Base-by-base conservation (phyloP, 1,139 yeast species). In the Saccharomyces pastorianus region DNA sequence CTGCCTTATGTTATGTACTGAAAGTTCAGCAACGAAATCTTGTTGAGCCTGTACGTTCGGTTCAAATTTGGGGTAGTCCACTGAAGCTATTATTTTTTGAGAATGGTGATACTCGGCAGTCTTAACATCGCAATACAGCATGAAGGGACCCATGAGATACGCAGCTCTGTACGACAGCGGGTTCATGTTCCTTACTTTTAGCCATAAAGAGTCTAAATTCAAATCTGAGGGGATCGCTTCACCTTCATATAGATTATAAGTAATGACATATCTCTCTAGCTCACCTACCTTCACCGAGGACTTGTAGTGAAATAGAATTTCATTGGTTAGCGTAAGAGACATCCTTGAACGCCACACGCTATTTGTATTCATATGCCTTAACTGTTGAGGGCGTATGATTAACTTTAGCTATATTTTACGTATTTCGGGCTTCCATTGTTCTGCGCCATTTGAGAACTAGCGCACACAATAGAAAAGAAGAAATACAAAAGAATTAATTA, bases 111-210 rank as follows among this genome's bases (percentile, higher is more conserved):
- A 91, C 29, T 81, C 86, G 9, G 72, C 79, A 0, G 88, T 78
- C 50, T 83, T 73, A 53, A 93, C 84, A 68, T 91, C 97, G n/a
- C 84, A 90, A 64, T 91, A 91, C 3, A 91, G 68, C 25, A 88
- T 80, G 65, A 82, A 90, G 0, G 98, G 98, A 0, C 97, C 98
- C 32, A 90, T 84, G 25, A 91, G 72, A 64, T 84, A 88, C 0
- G 96, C 96, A 0, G 97, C 96, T 51, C 97, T 71, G 61, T 87
- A 71, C 0, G 96, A 83, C 11, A 88, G 70, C 55, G 83, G 82
- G 64, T 88, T 96, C 9, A 75, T 75, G 68, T 91, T 91, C 62
- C 81, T 82, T 47, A 91, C 79, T 59, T 81, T 83, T n/a, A 90
- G 73, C 81, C 83, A 86, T 11, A 84, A 62, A 0, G 79, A 68